Percentiles rank a stretch among this genome's conserved stretches.
Evolutionary conservation across 2,329 filamentous ascomycete species (phyloP).

Genomic region (Daldinia sp.): DNA sequence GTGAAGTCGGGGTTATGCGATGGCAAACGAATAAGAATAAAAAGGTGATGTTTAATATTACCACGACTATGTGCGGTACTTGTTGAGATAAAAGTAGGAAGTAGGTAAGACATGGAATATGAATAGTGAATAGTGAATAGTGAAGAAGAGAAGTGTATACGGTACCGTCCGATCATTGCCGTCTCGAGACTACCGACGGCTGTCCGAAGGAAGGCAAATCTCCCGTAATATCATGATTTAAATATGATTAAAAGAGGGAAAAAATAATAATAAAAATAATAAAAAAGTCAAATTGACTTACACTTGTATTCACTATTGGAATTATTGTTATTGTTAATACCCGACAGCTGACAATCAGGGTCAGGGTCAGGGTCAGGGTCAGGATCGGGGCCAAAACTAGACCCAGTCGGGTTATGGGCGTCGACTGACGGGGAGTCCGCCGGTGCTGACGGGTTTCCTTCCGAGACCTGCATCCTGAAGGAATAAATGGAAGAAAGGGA

Average conservation of each 20-base stretch:
- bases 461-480: constrained; percentile 35
- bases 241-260: not conserved
- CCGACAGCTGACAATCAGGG: constrained; percentile 21
- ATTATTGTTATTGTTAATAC: constrained; percentile 21
- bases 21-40: not conserved
- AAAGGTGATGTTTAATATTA: constrained; percentile 7
- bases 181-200: constrained; percentile 18
- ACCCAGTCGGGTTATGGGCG: constrained; percentile 28
- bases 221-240: constrained; percentile 9
- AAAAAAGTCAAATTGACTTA: constrained; percentile 24
- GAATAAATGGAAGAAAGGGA: constrained; percentile 11
- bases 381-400: constrained; percentile 6
- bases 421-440: constrained; percentile 35
- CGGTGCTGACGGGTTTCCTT: constrained; percentile 37
- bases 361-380: constrained; percentile 4
- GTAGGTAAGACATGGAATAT: constrained; percentile 6
- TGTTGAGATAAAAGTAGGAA: too few relatives aligned
- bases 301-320: constrained; percentile 23
- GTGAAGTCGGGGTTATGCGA: not conserved
- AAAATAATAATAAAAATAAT: constrained; percentile 5
- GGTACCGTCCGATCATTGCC: constrained; percentile 17
- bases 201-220: constrained; percentile 12
- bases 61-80: too few relatives aligned
- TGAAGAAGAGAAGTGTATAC: too few relatives aligned
- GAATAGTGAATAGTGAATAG: constrained; percentile 6